phyloP scores from a whole-genome alignment of 306 rosid species.

The Vicia sativa region DNA sequence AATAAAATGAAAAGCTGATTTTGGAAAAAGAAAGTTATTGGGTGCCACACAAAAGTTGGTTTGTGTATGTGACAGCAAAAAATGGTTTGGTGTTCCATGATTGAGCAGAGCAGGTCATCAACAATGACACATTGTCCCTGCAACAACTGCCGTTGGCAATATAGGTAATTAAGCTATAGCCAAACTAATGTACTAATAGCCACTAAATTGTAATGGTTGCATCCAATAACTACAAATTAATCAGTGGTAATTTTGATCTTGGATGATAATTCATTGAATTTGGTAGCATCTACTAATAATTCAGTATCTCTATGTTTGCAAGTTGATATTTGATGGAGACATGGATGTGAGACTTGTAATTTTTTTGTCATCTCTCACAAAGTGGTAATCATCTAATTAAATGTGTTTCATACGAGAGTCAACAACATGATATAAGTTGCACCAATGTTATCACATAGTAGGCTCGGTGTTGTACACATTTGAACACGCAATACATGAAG shows the following conservation, averaged over 20 bases:
- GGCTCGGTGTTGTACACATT: not conserved
- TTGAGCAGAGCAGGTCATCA: not conserved
- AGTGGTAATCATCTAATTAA: not conserved
- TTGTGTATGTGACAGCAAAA: conserved; percentile 18
- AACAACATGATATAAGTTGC: not conserved
- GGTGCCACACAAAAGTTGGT: conserved; percentile 20
- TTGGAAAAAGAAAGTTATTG: conserved; percentile 18
- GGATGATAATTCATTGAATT: no score
- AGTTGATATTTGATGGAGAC: not conserved
- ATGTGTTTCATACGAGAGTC: not conserved
- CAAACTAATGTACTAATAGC: no score
- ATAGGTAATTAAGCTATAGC: not conserved
- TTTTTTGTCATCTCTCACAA: not conserved
- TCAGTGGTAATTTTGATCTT: no score
- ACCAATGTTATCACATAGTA: not conserved
- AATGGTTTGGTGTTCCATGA: not conserved
- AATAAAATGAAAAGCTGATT: conserved; percentile 1
- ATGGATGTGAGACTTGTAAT: not conserved
- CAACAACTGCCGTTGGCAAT: conserved; percentile 26
- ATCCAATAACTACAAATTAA: no score
- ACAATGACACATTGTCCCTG: conserved; percentile 28
- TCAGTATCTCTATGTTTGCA: not conserved
- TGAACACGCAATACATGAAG: not conserved
- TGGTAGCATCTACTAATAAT: not conserved
- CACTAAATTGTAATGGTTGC: no score